Percentiles rank a stretch among this genome's conserved stretches.
These are phyloP conservation scores for Gracilaria domingensis DNA, from an alignment of 23 red algal genomes.

Conservation along the genomic window DNA sequence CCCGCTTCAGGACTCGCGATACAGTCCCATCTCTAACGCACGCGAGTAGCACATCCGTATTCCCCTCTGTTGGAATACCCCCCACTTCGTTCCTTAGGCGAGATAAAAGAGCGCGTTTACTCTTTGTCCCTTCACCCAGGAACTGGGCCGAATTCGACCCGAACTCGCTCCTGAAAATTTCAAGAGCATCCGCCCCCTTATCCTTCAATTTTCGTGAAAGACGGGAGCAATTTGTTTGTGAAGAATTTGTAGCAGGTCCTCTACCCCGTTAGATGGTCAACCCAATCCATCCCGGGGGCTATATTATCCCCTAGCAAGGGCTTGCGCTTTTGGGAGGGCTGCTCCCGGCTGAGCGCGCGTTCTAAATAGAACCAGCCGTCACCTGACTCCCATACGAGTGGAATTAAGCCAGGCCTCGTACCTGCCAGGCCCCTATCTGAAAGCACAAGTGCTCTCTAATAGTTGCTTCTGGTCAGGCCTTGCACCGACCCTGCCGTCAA, in stretches of 20 bases:
- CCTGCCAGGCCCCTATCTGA: background rate
- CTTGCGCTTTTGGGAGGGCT: constrained; percentile 41
- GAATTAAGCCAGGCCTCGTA: constrained; percentile 31
- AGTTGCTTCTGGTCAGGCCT: too few species aligned
- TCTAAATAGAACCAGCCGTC: constrained; percentile 32
- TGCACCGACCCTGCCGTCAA: too few species aligned
- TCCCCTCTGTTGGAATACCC: background rate
- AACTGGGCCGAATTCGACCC: background rate
- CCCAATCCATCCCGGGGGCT: background rate
- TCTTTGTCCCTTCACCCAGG: background rate
- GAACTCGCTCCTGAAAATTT: background rate
- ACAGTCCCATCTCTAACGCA: background rate
- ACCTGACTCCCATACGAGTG: constrained; percentile 19
- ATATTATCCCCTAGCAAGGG: background rate
- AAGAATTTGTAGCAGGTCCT: background rate
- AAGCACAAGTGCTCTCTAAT: too few species aligned
- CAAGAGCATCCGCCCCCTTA: background rate
- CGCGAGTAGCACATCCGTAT: background rate
- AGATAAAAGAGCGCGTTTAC: background rate
- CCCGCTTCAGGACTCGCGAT: too few species aligned
- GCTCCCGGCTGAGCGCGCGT: constrained; percentile 20
- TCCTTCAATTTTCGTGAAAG: background rate
- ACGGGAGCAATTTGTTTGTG: background rate
- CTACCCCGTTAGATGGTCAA: background rate
- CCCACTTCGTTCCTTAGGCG: background rate